Conservation (phyloP, 1,284 basidiomycete genomes). For the Peniophora sp. region DNA sequence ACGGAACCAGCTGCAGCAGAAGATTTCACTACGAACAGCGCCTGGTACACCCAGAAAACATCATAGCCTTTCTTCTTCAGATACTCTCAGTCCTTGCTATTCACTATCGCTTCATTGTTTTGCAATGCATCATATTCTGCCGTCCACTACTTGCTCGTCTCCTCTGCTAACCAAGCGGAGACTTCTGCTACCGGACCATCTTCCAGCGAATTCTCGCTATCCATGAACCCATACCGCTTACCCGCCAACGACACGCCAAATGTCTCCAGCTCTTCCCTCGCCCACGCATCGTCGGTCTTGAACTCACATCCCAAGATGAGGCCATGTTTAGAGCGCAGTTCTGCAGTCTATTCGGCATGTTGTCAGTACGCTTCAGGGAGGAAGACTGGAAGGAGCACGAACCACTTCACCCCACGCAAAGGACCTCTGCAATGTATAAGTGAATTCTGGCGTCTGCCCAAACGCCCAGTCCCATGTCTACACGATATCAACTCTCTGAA, state of each 20-base stretch:
- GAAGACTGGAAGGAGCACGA: slow-evolving; percentile 19
- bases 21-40: slow-evolving; percentile 70
- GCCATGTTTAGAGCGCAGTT: slow-evolving; percentile 55
- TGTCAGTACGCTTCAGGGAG: neutral
- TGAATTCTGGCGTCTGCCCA: slow-evolving; percentile 94
- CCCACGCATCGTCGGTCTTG: slow-evolving; percentile 11
- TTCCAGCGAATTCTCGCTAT: slow-evolving; percentile 18
- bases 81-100: slow-evolving; percentile 1
- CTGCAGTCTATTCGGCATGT: slow-evolving; percentile 27
- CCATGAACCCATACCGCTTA: slow-evolving; percentile 41
- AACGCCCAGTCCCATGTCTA: slow-evolving; percentile 92
- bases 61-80: slow-evolving; percentile 8
- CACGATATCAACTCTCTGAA: neutral
- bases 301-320: slow-evolving; percentile 46
- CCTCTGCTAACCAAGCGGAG: slow-evolving; percentile 29
- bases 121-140: neutral
- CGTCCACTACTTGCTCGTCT: slow-evolving; percentile 20
- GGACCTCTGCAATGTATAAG: slow-evolving; percentile 37
- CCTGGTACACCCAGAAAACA: slow-evolving; percentile 64
- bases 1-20: slow-evolving; percentile 66
- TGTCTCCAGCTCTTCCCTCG: slow-evolving; percentile 13
- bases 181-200: slow-evolving; percentile 22
- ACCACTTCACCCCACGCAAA: slow-evolving; percentile 62
- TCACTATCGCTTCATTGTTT: slow-evolving; percentile 1
- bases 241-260: slow-evolving; percentile 27